phyloP scores from a whole-genome alignment of 768 basidiomycete species.

The Clitopilus hobsonii region DNA sequence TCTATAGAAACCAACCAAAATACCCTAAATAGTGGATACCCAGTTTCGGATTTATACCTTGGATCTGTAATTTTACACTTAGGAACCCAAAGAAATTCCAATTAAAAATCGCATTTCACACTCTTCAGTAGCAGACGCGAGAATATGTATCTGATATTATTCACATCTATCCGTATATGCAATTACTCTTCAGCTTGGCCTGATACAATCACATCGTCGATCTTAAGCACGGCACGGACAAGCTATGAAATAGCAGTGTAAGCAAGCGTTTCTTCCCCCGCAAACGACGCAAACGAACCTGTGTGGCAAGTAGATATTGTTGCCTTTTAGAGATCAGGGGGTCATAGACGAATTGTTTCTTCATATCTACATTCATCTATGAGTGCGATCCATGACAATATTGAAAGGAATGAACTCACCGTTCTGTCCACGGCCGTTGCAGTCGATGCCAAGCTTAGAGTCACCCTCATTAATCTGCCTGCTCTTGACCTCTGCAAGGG shows the following conservation, averaged over 20 bases:
- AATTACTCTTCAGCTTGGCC: conserved; percentile 65
- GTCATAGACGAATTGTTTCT: conserved; percentile 93
- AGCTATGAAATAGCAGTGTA: conserved; percentile 38
- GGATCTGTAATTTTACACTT: too few relatives aligned
- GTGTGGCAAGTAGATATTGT: conserved; percentile 95
- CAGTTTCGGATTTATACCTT: too few relatives aligned
- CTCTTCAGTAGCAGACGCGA: too few relatives aligned
- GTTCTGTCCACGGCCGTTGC: conserved; percentile 78
- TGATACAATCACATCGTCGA: conserved; percentile 72
- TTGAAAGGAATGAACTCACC: conserved; percentile 41
- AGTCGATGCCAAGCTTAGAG: conserved; percentile 89
- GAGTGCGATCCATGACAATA: not conserved
- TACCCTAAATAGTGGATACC: too few relatives aligned
- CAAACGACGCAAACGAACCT: conserved; percentile 45
- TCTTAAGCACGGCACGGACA: conserved; percentile 62
- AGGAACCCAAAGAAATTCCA: too few relatives aligned
- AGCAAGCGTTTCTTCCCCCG: too few relatives aligned
- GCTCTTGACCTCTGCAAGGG: conserved; percentile 92
- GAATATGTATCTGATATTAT: not conserved
- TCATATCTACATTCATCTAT: conserved; percentile 74
- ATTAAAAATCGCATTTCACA: too few relatives aligned
- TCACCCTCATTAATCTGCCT: conserved; percentile 85
- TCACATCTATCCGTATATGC: not conserved
- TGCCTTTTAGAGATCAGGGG: conserved; percentile 96
- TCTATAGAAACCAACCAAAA: too few relatives aligned